Percentiles rank a stretch among this genome's conserved stretches.
phyloP scores from a whole-genome alignment of 805 yeast species.

The Ascoidea rubescens region DNA sequence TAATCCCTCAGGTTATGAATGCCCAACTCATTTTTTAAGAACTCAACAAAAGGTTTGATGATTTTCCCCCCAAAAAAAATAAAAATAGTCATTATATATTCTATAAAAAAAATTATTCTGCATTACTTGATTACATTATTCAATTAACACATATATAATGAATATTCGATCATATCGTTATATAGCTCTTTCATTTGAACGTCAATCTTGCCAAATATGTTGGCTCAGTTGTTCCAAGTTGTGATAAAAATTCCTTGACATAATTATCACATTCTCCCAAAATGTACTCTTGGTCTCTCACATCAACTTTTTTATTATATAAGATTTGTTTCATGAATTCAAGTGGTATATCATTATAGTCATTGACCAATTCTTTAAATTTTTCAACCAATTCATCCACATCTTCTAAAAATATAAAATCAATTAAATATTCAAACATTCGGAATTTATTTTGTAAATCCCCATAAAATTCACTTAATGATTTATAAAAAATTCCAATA shows the following conservation, averaged over 20 bases:
- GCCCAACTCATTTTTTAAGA: conserved; percentile 81
- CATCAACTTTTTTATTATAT: conserved; percentile 19
- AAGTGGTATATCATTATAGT: conserved; percentile 67
- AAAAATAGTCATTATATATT: too few species aligned
- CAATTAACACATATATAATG: too few species aligned
- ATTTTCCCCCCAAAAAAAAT: too few species aligned
- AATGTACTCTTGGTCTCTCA: conserved; percentile 6
- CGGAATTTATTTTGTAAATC: conserved; percentile 33
- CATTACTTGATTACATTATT: too few species aligned
- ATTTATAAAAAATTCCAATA: conserved; percentile 37
- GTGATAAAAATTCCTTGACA: conserved; percentile 9
- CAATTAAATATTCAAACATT: conserved; percentile 49
- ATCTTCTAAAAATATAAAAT: conserved; percentile 32
- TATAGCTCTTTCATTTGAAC: not conserved
- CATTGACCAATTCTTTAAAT: conserved; percentile 48
- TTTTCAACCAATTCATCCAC: conserved; percentile 33
- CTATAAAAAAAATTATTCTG: too few species aligned
- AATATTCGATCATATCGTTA: too few species aligned
- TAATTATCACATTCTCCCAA: conserved; percentile 10
- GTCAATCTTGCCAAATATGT: conserved; percentile 8
- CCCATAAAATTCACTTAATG: conserved; percentile 32
- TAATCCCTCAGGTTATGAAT: conserved; percentile 80
- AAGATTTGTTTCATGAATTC: conserved; percentile 56
- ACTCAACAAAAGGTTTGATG: conserved; percentile 5
- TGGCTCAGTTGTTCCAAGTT: conserved; percentile 7